phyloP scores from a whole-genome alignment of 371 early-diverging fungal genomes.

The Mucor piriformis region DNA sequence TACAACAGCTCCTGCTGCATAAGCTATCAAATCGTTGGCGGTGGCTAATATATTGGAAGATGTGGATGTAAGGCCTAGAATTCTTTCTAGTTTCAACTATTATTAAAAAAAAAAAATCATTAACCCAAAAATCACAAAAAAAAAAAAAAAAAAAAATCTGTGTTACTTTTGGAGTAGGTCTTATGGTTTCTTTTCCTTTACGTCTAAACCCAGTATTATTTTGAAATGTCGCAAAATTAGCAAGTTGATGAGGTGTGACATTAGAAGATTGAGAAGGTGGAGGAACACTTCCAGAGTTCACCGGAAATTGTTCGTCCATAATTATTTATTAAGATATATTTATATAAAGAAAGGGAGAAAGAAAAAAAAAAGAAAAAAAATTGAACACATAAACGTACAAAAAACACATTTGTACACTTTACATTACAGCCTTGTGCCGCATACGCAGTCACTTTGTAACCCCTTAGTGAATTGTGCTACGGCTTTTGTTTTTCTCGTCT shows the following conservation, averaged over 20 bases:
- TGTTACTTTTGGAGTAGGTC: slow-evolving; percentile 13
- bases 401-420: too few relatives aligned
- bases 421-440: not conserved
- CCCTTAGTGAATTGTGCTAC: slow-evolving; percentile 1
- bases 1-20: slow-evolving; percentile 76
- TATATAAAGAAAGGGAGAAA: slow-evolving; percentile 1
- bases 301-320: slow-evolving; percentile 49
- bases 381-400: not conserved
- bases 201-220: slow-evolving; percentile 22
- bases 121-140: not conserved
- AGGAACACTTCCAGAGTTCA: slow-evolving; percentile 51
- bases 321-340: not conserved
- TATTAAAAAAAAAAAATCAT: not conserved
- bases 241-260: slow-evolving; percentile 33
- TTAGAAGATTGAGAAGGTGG: slow-evolving; percentile 39
- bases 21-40: slow-evolving; percentile 69
- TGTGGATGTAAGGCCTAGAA: slow-evolving; percentile 65
- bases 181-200: slow-evolving; percentile 10
- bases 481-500: not conserved
- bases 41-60: slow-evolving; percentile 61
- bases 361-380: not conserved
- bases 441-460: not conserved
- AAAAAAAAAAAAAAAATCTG: not conserved
- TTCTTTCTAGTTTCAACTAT: slow-evolving; percentile 66
- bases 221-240: slow-evolving; percentile 5